These are phyloP conservation scores for Nicotiana obtusifolia DNA, from an alignment of 257 asterid genomes.

Conservation along the genomic window DNA sequence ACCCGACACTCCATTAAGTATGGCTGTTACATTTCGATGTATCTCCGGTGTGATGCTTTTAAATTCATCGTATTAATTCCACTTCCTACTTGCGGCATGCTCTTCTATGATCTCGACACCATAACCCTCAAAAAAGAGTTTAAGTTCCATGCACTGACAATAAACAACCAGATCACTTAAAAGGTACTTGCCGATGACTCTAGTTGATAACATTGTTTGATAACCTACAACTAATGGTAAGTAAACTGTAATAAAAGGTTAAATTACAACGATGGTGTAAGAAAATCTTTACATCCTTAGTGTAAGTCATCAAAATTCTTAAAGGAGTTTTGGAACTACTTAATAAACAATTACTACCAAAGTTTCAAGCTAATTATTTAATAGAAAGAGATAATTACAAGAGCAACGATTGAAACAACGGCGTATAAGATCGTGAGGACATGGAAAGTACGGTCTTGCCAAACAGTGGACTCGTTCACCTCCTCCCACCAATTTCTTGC, in stretches of 20 bases:
- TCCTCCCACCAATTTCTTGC: slow-evolving; percentile 81
- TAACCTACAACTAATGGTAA: too few species aligned
- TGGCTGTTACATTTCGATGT: neutral
- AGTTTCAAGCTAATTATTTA: neutral
- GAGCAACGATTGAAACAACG: slow-evolving; percentile 66
- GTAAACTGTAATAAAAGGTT: too few species aligned
- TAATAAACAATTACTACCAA: neutral
- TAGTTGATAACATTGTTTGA: too few species aligned
- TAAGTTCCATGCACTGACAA: too few species aligned
- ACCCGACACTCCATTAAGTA: neutral
- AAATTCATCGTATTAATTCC: neutral
- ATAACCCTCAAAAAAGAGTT: too few species aligned
- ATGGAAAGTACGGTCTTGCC: slow-evolving; percentile 86
- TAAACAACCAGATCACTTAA: too few species aligned
- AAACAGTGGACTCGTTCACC: slow-evolving; percentile 49
- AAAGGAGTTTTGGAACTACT: too few species aligned
- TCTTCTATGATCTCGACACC: neutral
- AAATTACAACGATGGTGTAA: too few species aligned
- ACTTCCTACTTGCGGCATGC: neutral
- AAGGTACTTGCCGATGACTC: too few species aligned
- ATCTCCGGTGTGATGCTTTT: neutral
- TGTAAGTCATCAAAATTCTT: too few species aligned
- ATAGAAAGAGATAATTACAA: slow-evolving; percentile 29
- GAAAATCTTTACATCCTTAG: too few species aligned
- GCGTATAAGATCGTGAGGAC: slow-evolving; percentile 68